These are phyloP conservation scores for Candida odintsovae DNA, from an alignment of 805 yeast species.

Conservation along the genomic window DNA sequence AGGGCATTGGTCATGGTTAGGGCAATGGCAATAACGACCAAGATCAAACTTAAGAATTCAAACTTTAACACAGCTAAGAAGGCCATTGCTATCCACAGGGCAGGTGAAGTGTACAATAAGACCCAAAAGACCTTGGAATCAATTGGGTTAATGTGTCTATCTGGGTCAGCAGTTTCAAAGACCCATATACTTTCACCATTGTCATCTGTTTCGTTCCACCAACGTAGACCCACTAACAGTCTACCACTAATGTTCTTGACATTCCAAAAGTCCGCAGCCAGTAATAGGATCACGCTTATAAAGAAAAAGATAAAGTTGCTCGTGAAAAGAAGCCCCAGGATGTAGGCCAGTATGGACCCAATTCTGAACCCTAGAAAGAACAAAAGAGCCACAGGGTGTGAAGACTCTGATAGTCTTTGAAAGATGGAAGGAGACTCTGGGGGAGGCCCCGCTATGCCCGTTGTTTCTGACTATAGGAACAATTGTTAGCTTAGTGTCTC, in stretches of 20 bases:
- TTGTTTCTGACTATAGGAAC: background rate
- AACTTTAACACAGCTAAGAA: constrained; percentile 74
- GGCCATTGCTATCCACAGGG: constrained; percentile 69
- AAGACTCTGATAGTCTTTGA: constrained; percentile 54
- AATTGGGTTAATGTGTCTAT: constrained; percentile 74
- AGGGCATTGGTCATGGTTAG: constrained; percentile 77
- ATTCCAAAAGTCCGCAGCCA: constrained; percentile 92
- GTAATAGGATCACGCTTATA: constrained; percentile 65
- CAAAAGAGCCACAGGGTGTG: constrained; percentile 76
- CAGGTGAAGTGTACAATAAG: constrained; percentile 69
- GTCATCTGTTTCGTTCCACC: constrained; percentile 89
- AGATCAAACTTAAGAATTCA: constrained; percentile 58
- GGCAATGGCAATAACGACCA: constrained; percentile 62
- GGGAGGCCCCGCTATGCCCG: background rate
- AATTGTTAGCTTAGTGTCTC: background rate
- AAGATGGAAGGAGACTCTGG: constrained; percentile 27
- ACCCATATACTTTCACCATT: constrained; percentile 60
- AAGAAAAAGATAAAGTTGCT: constrained; percentile 68
- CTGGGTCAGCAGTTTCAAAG: constrained; percentile 77
- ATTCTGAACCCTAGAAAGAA: constrained; percentile 58
- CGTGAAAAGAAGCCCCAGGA: constrained; percentile 68
- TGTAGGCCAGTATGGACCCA: constrained; percentile 57
- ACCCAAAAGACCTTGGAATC: constrained; percentile 90
- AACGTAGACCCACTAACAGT: constrained; percentile 80
- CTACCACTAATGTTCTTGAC: constrained; percentile 89